A percentile compares a stretch with the other conserved stretches of the same genome.
These are phyloP conservation scores for Nakaseomyces kungkrabaensis DNA, from an alignment of 1,139 yeast species.

Conservation along the genomic window DNA sequence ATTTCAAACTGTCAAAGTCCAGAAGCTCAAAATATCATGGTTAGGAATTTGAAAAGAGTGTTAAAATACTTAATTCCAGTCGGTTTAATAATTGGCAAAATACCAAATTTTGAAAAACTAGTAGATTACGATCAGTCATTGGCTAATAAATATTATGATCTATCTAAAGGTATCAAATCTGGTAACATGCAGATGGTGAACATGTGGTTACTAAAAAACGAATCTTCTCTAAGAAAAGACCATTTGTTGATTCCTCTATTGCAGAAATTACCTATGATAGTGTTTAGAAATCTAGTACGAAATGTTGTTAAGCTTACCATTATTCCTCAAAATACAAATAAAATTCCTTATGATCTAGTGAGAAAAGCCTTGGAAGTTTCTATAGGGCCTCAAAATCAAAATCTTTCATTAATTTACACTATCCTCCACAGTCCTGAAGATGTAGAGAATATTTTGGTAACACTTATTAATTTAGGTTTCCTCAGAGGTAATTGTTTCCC, in stretches of 20 bases:
- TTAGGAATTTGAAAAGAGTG: conserved; percentile 18
- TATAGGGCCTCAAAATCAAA: conserved; percentile 8
- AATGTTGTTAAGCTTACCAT: conserved; percentile 12
- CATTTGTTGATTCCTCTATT: conserved; percentile 18
- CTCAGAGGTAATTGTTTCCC: conserved; percentile 29
- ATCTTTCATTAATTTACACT: conserved; percentile 12
- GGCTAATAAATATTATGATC: conserved; percentile 12
- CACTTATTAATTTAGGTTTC: conserved; percentile 24
- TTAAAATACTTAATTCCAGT: conserved; percentile 22
- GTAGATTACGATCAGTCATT: conserved; percentile 11
- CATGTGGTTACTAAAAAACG: conserved; percentile 23
- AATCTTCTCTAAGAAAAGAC: conserved; percentile 11
- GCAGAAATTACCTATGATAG: conserved; percentile 26
- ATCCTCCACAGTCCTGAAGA: conserved; percentile 20
- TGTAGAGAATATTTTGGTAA: conserved; percentile 25
- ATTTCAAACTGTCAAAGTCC: conserved; percentile 3
- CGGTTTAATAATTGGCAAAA: conserved; percentile 24
- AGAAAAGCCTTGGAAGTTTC: conserved; percentile 16
- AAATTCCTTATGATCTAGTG: conserved; percentile 20
- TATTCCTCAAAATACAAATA: conserved; percentile 16
- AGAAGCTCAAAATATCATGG: conserved; percentile 6
- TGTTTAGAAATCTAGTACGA: conserved; percentile 22
- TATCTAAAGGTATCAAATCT: conserved; percentile 12
- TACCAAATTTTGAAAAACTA: conserved; percentile 16
- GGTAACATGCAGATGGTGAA: conserved; percentile 22